phyloP scores from a whole-genome alignment of 805 yeast species.

The Saccharomyces cerevisiae region DNA sequence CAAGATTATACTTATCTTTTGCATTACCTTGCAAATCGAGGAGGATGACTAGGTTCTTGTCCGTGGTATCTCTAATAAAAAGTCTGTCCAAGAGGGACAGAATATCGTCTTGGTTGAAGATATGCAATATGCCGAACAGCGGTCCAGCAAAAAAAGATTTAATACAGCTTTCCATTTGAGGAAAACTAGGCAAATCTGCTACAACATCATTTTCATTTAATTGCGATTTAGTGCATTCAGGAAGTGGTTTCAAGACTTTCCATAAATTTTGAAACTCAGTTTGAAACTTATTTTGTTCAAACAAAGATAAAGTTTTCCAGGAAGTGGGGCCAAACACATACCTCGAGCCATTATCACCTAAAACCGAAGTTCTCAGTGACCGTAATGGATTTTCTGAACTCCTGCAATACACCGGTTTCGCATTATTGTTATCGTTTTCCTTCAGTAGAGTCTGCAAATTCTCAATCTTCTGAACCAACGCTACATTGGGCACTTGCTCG shows the following conservation, averaged over 20 bases:
- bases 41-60: background rate
- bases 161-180: slow-evolving; percentile 7
- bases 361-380: slow-evolving; percentile 7
- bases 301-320: slow-evolving; percentile 16
- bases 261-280: slow-evolving; percentile 17
- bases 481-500: slow-evolving; percentile 18
- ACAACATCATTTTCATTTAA: background rate
- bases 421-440: background rate
- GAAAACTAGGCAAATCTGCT: slow-evolving; percentile 9
- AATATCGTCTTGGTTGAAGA: slow-evolving; percentile 14
- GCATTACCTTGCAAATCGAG: background rate
- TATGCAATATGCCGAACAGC: slow-evolving; percentile 11
- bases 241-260: slow-evolving; percentile 16
- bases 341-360: slow-evolving; percentile 4
- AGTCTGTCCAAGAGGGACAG: background rate
- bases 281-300: slow-evolving; percentile 13
- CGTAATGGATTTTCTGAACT: slow-evolving; percentile 7
- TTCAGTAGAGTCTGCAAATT: background rate
- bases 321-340: slow-evolving; percentile 27
- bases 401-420: background rate
- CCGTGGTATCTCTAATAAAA: background rate
- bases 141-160: slow-evolving; percentile 11
- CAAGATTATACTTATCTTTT: slow-evolving; percentile 8
- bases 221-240: slow-evolving; percentile 1
- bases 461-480: slow-evolving; percentile 14